Evolutionary conservation across 1,139 yeast species (phyloP).

Genomic region (Geotrichum bryndzae): DNA sequence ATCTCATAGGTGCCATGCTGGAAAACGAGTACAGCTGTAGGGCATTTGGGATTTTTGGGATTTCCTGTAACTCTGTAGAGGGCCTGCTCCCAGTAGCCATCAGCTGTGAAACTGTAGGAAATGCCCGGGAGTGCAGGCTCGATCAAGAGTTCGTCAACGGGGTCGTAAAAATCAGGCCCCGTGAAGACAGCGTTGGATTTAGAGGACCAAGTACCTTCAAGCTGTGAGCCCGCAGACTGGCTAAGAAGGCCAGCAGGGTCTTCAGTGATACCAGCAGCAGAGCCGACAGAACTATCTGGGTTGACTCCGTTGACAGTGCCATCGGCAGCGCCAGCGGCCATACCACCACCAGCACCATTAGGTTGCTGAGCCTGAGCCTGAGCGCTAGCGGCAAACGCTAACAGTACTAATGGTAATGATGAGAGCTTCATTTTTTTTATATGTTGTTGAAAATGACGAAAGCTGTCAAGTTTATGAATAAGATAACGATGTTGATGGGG

Average conservation of each 20-base stretch:
- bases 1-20: conserved; percentile 83
- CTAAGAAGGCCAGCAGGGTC: conserved; percentile 1
- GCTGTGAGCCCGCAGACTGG: conserved; percentile 12
- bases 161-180: conserved; percentile 95
- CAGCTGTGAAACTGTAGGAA: conserved; percentile 84
- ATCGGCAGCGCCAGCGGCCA: conserved; percentile 11
- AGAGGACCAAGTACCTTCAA: conserved; percentile 88
- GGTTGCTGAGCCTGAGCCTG: not conserved
- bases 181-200: conserved; percentile 92
- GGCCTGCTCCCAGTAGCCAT: conserved; percentile 89
- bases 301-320: not conserved
- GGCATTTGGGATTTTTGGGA: conserved; percentile 70
- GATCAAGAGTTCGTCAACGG: conserved; percentile 84
- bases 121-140: conserved; percentile 96
- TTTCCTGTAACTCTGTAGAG: conserved; percentile 69
- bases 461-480: not conserved
- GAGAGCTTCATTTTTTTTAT: not conserved
- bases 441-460: not conserved
- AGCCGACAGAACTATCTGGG: conserved; percentile 1
- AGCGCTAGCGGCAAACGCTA: conserved; percentile 2
- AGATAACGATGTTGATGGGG: not conserved
- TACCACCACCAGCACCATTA: not conserved
- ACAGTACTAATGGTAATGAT: not conserved
- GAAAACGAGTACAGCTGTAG: conserved; percentile 71
- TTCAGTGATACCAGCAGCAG: conserved; percentile 3